These are phyloP conservation scores for Heimioporus retisporus DNA, from an alignment of 1,284 basidiomycete genomes.

Conservation along the genomic window DNA sequence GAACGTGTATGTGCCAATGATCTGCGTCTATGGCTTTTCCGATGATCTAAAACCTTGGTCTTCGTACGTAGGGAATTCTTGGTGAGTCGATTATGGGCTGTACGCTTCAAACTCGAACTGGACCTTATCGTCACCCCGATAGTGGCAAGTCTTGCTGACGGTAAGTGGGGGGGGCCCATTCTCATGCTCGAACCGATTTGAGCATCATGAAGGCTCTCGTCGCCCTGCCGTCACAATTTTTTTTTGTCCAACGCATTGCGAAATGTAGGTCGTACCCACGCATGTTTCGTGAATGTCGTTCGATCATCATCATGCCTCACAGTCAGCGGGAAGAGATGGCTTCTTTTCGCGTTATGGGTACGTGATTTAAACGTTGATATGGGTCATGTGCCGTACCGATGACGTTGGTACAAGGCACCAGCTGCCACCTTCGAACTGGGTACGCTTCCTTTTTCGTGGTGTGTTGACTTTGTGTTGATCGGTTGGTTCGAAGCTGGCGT, in stretches of 20 bases:
- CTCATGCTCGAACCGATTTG: background rate
- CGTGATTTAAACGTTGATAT: slow-evolving; percentile 14
- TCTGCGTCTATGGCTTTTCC: background rate
- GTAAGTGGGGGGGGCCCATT: slow-evolving; percentile 17
- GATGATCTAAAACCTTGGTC: background rate
- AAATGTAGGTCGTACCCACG: slow-evolving; percentile 25
- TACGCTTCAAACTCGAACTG: background rate
- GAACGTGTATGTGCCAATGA: slow-evolving; percentile 22
- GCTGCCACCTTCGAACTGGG: slow-evolving; percentile 30
- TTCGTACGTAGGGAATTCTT: slow-evolving; percentile 23
- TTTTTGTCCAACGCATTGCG: slow-evolving; percentile 30
- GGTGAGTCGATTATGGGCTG: slow-evolving; percentile 18
- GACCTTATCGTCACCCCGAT: background rate
- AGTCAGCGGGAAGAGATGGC: slow-evolving; percentile 30
- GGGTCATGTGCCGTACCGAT: slow-evolving; percentile 10
- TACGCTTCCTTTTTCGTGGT: slow-evolving; percentile 13
- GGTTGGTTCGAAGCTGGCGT: slow-evolving; percentile 22
- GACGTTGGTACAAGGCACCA: slow-evolving; percentile 24
- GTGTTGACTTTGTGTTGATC: slow-evolving; percentile 1
- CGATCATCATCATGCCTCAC: background rate
- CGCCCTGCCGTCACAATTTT: slow-evolving; percentile 31
- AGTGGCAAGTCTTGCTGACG: slow-evolving; percentile 34
- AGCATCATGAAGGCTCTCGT: slow-evolving; percentile 18
- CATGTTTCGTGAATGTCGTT: slow-evolving; percentile 4
- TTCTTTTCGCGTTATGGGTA: slow-evolving; percentile 32